phyloP scores from a whole-genome alignment of 345 rosid species.

The Aurinia saxatilis region DNA sequence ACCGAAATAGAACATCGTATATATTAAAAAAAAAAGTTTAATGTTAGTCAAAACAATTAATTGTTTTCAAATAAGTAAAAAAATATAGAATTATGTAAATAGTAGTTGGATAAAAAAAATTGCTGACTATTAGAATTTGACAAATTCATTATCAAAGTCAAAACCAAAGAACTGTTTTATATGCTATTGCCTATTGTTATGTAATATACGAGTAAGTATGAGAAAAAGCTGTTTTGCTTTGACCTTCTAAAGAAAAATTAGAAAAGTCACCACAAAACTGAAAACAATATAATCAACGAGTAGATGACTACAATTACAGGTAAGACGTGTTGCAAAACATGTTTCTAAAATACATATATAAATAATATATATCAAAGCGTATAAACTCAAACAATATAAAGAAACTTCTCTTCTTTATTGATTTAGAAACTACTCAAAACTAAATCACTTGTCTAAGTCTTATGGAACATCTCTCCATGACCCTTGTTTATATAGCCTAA shows the following conservation, averaged over 20 bases:
- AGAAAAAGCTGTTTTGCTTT: not conserved
- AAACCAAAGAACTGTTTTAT: constrained; percentile 1
- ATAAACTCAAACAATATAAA: too few relatives aligned
- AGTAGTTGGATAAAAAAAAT: not conserved
- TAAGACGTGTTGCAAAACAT: too few relatives aligned
- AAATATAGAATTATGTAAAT: not conserved
- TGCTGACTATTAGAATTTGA: not conserved
- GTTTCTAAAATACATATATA: too few relatives aligned
- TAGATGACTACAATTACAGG: too few relatives aligned
- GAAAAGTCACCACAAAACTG: not conserved
- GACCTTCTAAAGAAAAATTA: not conserved
- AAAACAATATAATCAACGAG: not conserved
- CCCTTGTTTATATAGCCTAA: too few relatives aligned
- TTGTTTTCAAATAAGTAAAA: not conserved
- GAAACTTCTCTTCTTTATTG: too few relatives aligned
- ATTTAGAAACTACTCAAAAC: too few relatives aligned
- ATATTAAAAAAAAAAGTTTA: too few relatives aligned
- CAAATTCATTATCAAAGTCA: constrained; percentile 9
- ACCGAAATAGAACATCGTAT: too few relatives aligned
- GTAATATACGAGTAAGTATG: not conserved
- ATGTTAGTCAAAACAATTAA: not conserved
- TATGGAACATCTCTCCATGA: too few relatives aligned
- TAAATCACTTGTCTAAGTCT: too few relatives aligned
- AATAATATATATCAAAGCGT: too few relatives aligned
- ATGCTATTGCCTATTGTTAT: not conserved